Evolutionary conservation across 352 stramenopile genomes (phyloP), one percentile per base, ranked within the genome.

Genomic region (Lagenidium giganteum): DNA sequence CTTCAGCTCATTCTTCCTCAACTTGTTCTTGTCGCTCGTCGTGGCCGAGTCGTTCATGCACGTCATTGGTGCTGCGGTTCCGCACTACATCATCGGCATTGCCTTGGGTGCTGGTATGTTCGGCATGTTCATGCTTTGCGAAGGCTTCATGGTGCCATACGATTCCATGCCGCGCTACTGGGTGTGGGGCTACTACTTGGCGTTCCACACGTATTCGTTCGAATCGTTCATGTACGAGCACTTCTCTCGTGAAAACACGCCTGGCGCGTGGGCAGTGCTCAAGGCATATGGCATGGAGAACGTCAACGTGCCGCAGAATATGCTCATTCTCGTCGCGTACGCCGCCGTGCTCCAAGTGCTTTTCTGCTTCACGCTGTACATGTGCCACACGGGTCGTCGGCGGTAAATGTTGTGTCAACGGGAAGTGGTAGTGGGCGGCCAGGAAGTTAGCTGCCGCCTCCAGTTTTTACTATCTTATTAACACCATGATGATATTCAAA

Each of bases 151-250:
- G 64, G 70, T 92, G 33, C 67, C 76, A 9, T 65, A 51, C 23
- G 34, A 56, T 21, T 47, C 61, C 29, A 93, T 95, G 42, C 79
- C 79, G 2, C 32, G 47, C 22, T 89, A 85, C 61, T 86, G 83
- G 66, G 71, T 67, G 27, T 95, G 84, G 85, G 65, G 67, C 29
- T 88, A 95, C 63, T 92, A 93, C 61, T 52, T 93, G 29, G 72
- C 75, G 4, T 93, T 95, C 61, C 83, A 93, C 63, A 89, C 82
- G 18, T 95, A 93, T 54, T 71, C 67, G 42, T 93, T 95, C 58
- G 56, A 88, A 58, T 63, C 63, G 9, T 88, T 95, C 65, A 87
- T 95, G 78, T 84, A 78, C 52, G 62, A 92, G 28, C 73, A 95
- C 28, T 92, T 90, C 43, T 69, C 59, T 1, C 26, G 57, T 9